phyloP scores from a whole-genome alignment of 305 asterid genomes.

The Rubia peregrina region DNA sequence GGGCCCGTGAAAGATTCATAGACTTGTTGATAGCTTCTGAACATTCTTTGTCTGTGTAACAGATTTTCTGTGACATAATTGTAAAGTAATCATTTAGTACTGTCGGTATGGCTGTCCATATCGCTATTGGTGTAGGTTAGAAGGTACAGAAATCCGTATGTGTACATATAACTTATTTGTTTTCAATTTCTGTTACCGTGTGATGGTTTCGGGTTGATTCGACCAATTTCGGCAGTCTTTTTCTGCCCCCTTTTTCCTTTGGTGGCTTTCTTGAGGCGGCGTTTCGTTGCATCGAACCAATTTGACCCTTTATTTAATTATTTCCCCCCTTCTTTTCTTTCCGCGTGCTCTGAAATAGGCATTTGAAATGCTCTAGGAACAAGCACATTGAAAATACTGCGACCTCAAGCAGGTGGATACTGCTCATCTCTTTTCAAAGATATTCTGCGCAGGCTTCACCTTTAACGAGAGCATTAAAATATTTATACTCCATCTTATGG shows the following conservation, averaged over 20 bases:
- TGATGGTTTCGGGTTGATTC: neutral
- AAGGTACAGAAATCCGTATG: neutral
- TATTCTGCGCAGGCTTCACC: too few species aligned
- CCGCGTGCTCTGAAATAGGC: too few species aligned
- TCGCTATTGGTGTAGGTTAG: neutral
- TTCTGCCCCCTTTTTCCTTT: neutral
- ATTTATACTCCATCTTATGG: too few species aligned
- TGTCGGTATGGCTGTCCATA: constrained; percentile 6
- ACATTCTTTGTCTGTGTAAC: constrained; percentile 39
- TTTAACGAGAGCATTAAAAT: too few species aligned
- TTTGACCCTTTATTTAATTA: too few species aligned
- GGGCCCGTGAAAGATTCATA: constrained; percentile 21
- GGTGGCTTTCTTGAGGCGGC: neutral
- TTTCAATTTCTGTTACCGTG: neutral
- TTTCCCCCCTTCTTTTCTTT: too few species aligned
- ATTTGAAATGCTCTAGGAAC: too few species aligned
- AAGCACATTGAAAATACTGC: too few species aligned
- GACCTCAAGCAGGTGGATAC: too few species aligned
- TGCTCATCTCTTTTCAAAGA: too few species aligned
- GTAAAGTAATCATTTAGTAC: constrained; percentile 4
- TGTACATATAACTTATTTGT: neutral
- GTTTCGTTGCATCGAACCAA: neutral
- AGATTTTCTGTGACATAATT: constrained; percentile 27
- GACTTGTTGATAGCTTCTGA: constrained; percentile 15
- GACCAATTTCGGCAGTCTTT: neutral